phyloP scores from a whole-genome alignment of 768 basidiomycete genomes.

The Xerocomus brunneocitrinus region DNA sequence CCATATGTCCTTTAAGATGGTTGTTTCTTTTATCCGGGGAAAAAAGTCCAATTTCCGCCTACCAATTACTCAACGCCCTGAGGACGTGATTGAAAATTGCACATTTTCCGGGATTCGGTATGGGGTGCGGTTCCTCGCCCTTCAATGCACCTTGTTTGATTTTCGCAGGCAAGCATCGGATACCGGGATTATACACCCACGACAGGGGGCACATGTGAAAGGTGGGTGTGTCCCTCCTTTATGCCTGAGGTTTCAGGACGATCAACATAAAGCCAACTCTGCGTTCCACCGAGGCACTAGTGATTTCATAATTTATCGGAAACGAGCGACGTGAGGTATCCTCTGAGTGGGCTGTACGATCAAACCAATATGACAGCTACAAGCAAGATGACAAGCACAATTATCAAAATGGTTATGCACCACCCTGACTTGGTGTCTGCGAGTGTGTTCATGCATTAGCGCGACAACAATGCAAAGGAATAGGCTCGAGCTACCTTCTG shows the following conservation, averaged over 20 bases:
- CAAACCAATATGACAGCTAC: conserved; percentile 75
- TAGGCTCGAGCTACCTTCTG: conserved; percentile 52
- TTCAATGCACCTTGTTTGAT: neutral
- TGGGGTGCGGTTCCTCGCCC: neutral
- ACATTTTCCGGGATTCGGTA: neutral
- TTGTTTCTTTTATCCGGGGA: neutral
- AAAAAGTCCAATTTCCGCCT: neutral
- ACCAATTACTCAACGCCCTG: no score
- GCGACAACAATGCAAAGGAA: neutral
- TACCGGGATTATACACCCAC: neutral
- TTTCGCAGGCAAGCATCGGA: neutral
- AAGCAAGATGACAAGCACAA: conserved; percentile 72
- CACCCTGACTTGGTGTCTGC: conserved; percentile 84
- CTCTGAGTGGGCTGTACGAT: conserved; percentile 5
- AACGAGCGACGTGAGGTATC: conserved; percentile 7
- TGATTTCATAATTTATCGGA: conserved; percentile 15
- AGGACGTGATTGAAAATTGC: neutral
- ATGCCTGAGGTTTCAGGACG: neutral
- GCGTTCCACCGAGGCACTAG: neutral
- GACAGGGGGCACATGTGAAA: neutral
- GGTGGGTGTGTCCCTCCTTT: neutral
- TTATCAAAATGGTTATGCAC: conserved; percentile 82
- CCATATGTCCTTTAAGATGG: neutral
- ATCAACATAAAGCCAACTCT: neutral
- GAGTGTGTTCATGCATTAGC: conserved; percentile 1